Base-by-base conservation (phyloP, 1,284 basidiomycete genomes). In the Moesziomyces sp. region DNA sequence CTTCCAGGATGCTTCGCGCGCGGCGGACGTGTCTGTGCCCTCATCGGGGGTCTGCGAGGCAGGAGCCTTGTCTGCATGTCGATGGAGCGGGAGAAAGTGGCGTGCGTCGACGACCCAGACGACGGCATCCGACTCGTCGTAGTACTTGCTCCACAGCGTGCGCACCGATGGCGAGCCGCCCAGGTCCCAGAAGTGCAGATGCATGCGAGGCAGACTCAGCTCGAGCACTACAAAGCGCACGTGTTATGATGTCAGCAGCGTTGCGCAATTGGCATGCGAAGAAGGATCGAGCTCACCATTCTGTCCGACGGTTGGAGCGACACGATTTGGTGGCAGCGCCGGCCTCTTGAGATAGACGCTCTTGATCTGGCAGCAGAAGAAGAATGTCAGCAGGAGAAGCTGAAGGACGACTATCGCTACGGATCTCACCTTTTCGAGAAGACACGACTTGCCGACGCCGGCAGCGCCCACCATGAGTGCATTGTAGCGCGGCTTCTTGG, bases 141-240 rank as follows among this genome's bases (percentile, higher is more conserved):
- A 59, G 58, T 79, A 79, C 59, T 72, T 63, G 55, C 51, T 60
- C 77, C 77, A 79, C 1, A 79, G 59, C 19, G 62, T 56, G 44
- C 77, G 75, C 43, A 79, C 76, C 10, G 72, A 69, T 0, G 59
- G 42, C 4, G 73, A 67, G 14, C 77, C 77, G 3, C 77, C 77
- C 3, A 79, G 68, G 42, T 79, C 77, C 77, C 77, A 79, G n/a
- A 77, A 66, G 45, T 76, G 77, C 43, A 79, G 38, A 8, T 71
- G 55, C 50, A 65, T 52, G 34, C 49, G 57, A 0, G 59, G 58
- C 6, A 74, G 62, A 8, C 61, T 44, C 30, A 79, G 23, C 28
- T 77, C 69, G 13, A 79, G 59, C 16, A 79, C 74, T 59, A 51
- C 6, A 9, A 8, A 16, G 3, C 50, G 14, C 10, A n/a, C 5